These are phyloP conservation scores for Pyrenophora graminea DNA, from an alignment of 2,329 filamentous ascomycete species.

Conservation along the genomic window DNA sequence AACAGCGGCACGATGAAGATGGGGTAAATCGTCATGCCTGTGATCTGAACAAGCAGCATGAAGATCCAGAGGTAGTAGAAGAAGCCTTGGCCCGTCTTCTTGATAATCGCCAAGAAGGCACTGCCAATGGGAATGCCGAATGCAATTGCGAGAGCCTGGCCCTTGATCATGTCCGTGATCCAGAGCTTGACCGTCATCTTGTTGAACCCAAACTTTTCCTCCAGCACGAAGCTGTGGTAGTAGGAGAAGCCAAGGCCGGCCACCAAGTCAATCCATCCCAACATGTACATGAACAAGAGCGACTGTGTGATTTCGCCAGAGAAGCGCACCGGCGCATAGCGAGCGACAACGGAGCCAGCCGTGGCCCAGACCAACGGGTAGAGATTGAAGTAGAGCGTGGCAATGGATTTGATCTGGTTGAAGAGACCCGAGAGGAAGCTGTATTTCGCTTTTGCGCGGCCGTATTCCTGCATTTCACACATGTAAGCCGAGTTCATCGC, in stretches of 20 bases:
- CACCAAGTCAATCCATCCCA: slow-evolving; percentile 79
- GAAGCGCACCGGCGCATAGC: slow-evolving; percentile 76
- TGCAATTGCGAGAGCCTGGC: slow-evolving; percentile 76
- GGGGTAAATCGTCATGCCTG: slow-evolving; percentile 95
- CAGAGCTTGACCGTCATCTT: slow-evolving; percentile 93
- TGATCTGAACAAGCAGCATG: slow-evolving; percentile 83
- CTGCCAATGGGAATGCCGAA: slow-evolving; percentile 87
- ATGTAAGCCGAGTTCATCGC: slow-evolving; percentile 20
- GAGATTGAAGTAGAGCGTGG: slow-evolving; percentile 86
- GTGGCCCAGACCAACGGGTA: slow-evolving; percentile 88
- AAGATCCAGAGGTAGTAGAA: slow-evolving; percentile 99
- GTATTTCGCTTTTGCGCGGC: slow-evolving; percentile 93
- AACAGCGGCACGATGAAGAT: slow-evolving; percentile 92
- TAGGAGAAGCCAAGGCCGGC: slow-evolving; percentile 80
- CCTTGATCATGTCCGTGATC: slow-evolving; percentile 88
- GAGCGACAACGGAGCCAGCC: slow-evolving; percentile 74
- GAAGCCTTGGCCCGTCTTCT: slow-evolving; percentile 90
- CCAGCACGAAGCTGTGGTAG: slow-evolving; percentile 93
- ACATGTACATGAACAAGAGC: slow-evolving; percentile 86
- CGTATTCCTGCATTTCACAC: slow-evolving; percentile 66
- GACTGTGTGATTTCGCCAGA: slow-evolving; percentile 92
- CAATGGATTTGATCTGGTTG: slow-evolving; percentile 84
- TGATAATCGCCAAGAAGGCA: slow-evolving; percentile 90
- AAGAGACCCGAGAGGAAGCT: slow-evolving; percentile 79
- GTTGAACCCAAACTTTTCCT: slow-evolving; percentile 98